These are phyloP conservation scores for Gossypium sturtianum DNA, from an alignment of 345 rosid species.

Conservation along the genomic window DNA sequence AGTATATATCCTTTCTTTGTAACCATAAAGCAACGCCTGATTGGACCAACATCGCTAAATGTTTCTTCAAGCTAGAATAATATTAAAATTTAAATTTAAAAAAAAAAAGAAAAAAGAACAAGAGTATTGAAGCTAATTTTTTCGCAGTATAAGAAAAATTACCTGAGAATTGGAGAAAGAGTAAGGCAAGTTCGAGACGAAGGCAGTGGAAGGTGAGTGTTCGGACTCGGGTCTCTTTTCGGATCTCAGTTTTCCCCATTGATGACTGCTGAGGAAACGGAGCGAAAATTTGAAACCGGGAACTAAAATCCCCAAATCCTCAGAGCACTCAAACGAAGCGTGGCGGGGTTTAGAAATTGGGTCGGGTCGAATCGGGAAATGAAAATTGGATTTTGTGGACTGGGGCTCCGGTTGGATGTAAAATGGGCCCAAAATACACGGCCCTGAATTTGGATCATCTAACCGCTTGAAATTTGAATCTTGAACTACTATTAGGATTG, in stretches of 20 bases:
- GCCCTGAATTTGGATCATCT: too few species aligned
- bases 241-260: constrained; percentile 44
- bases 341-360: too few species aligned
- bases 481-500: too few species aligned
- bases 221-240: constrained; percentile 42
- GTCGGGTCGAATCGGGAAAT: too few species aligned
- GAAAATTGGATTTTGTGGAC: too few species aligned
- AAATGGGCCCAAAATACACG: too few species aligned
- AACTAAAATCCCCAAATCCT: neutral
- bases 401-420: too few species aligned
- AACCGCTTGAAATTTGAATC: too few species aligned
- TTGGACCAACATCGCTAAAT: constrained; percentile 86
- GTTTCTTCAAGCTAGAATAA: constrained; percentile 70
- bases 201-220: constrained; percentile 66
- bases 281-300: neutral
- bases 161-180: constrained; percentile 83
- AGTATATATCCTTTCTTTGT: constrained; percentile 52
- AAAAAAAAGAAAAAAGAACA: neutral
- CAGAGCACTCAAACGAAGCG: too few species aligned
- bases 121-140: neutral
- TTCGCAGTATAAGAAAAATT: neutral
- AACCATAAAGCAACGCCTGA: constrained; percentile 86
- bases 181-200: constrained; percentile 76
- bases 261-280: constrained; percentile 8
- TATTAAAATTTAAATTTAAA: too few species aligned